Evolutionary conservation across 2,329 filamentous ascomycete genomes (phyloP).

Genomic region (Metarhizium humberi): DNA sequence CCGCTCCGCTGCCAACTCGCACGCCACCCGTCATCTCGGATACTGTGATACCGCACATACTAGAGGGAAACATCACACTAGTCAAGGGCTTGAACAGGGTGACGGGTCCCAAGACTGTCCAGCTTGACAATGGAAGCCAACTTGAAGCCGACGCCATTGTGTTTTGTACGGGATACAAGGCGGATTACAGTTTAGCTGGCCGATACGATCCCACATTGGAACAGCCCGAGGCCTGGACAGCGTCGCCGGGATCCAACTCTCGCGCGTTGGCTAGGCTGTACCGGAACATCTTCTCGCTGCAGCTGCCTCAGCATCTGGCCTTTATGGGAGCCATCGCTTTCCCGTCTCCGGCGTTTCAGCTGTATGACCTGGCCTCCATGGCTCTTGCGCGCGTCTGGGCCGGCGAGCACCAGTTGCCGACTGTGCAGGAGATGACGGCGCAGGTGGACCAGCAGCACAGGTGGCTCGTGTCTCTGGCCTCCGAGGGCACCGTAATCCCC

Average conservation of each 20-base stretch:
- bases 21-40: conserved; percentile 17
- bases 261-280: conserved; percentile 27
- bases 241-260: conserved; percentile 16
- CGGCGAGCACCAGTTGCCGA: conserved; percentile 26
- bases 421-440: conserved; percentile 24
- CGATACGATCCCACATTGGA: conserved; percentile 17
- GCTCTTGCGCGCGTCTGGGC: conserved; percentile 33
- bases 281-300: conserved; percentile 34
- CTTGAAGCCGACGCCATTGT: conserved; percentile 21
- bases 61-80: conserved; percentile 23
- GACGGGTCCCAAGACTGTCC: conserved; percentile 13
- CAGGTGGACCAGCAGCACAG: conserved; percentile 23
- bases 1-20: conserved; percentile 15
- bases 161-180: conserved; percentile 25
- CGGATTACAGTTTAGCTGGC: conserved; percentile 20
- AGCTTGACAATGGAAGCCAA: conserved; percentile 19
- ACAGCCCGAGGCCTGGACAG: conserved; percentile 13
- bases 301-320: conserved; percentile 32
- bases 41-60: conserved; percentile 22
- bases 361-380: conserved; percentile 35
- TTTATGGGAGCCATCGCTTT: conserved; percentile 29
- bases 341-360: conserved; percentile 22
- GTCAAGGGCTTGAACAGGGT: conserved; percentile 12
- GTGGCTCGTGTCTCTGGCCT: conserved; percentile 20
- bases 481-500: conserved; percentile 15